phyloP scores from a whole-genome alignment of 805 yeast species.

The Saturnispora zaruensis region DNA sequence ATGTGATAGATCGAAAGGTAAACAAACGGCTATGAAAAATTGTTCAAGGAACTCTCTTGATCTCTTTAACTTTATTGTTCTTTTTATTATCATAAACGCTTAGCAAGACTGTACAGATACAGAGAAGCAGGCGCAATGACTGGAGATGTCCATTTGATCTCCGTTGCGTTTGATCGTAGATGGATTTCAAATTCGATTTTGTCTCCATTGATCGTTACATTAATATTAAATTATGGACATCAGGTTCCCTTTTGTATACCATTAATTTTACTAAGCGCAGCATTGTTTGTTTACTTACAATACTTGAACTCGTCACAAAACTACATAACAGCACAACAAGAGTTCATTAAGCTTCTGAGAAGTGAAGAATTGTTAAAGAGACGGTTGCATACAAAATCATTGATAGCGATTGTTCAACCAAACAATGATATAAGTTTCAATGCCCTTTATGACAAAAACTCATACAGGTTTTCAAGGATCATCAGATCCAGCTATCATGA shows the following conservation, averaged over 20 bases:
- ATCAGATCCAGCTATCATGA: constrained; percentile 3
- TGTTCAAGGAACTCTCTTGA: background rate
- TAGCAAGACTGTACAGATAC: background rate
- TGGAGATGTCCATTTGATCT: background rate
- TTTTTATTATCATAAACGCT: background rate
- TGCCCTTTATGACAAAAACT: constrained; percentile 2
- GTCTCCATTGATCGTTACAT: background rate
- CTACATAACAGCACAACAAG: background rate
- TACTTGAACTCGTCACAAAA: background rate
- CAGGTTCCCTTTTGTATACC: background rate
- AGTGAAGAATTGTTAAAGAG: background rate
- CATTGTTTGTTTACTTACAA: background rate
- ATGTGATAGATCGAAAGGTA: background rate
- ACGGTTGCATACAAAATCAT: background rate
- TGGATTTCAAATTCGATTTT: background rate
- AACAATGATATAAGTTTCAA: background rate
- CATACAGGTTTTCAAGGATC: constrained; percentile 4
- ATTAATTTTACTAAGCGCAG: background rate
- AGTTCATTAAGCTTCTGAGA: background rate
- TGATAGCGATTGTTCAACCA: constrained; percentile 3
- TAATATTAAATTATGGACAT: background rate
- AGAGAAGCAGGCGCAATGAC: background rate
- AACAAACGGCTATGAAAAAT: background rate
- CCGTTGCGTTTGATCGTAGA: background rate
- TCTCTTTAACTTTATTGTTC: background rate